A percentile compares a stretch with the other conserved stretches of the same genome.
Evolutionary conservation across 2,329 filamentous ascomycete species (phyloP).

Genomic region (Coleophoma eucalyptorum): DNA sequence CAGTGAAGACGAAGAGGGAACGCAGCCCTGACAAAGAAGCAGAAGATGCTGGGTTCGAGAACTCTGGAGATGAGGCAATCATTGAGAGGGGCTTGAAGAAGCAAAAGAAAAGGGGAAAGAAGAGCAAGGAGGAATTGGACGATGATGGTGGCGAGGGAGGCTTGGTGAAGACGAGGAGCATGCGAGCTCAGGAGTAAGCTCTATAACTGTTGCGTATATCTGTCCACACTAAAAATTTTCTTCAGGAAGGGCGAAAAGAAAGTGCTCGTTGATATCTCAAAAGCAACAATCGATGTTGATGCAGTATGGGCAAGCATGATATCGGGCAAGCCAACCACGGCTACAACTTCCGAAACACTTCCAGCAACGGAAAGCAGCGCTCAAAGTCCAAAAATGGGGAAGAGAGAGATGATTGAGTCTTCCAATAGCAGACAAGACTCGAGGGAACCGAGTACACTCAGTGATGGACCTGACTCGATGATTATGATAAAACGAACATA

Average conservation of each 20-base stretch:
- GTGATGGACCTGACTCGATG: constrained; percentile 28
- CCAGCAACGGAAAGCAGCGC: not conserved
- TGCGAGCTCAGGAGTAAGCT: constrained; percentile 61
- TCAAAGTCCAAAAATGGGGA: not conserved
- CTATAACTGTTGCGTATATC: not conserved
- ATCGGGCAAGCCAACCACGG: constrained; percentile 29
- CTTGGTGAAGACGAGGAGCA: constrained; percentile 69
- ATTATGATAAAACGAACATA: constrained; percentile 69
- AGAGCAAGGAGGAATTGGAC: constrained; percentile 40
- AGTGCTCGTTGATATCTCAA: constrained; percentile 15
- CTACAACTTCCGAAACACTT: not conserved
- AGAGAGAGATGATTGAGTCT: not conserved
- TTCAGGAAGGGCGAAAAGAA: constrained; percentile 21
- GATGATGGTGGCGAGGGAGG: constrained; percentile 63
- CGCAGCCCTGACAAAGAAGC: constrained; percentile 24
- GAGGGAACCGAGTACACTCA: constrained; percentile 16
- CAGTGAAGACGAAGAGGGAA: constrained; percentile 26
- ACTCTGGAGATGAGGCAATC: constrained; percentile 70
- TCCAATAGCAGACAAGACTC: constrained; percentile 4
- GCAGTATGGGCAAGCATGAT: constrained; percentile 67
- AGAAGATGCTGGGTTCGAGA: constrained; percentile 52
- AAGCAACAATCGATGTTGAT: constrained; percentile 66
- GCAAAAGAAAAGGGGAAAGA: constrained; percentile 37
- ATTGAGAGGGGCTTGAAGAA: constrained; percentile 57
- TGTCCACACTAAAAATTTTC: too few species aligned